Conservation (phyloP, 495 filamentous ascomycete species). For the Daldinia vernicosa region DNA sequence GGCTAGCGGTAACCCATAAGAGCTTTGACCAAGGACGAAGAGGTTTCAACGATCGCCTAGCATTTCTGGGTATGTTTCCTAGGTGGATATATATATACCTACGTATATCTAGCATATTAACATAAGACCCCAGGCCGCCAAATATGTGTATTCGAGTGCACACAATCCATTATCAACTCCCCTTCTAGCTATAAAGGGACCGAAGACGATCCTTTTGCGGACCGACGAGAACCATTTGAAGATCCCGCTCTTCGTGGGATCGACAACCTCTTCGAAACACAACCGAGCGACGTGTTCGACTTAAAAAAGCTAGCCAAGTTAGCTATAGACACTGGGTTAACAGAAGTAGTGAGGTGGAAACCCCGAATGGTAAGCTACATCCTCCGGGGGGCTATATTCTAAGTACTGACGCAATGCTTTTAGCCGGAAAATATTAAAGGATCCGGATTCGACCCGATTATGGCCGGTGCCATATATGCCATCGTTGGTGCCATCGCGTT, state of each 20-base stretch:
- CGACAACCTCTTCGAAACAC: conserved; percentile 67
- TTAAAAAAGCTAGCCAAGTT: conserved; percentile 70
- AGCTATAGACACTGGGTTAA: conserved; percentile 73
- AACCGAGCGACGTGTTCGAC: conserved; percentile 64
- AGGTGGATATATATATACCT: not conserved
- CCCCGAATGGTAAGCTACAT: conserved; percentile 72
- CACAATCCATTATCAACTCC: conserved; percentile 69
- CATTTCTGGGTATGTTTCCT: conserved; percentile 77
- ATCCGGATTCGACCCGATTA: conserved; percentile 77
- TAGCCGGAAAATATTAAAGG: conserved; percentile 74
- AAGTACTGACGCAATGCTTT: conserved; percentile 27
- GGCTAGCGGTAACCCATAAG: conserved; percentile 97
- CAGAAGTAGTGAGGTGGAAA: conserved; percentile 83
- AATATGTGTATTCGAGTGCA: conserved; percentile 81
- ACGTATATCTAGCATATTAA: not conserved
- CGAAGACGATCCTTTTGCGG: conserved; percentile 49
- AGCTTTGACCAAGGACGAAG: conserved; percentile 95
- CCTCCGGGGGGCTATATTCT: not conserved
- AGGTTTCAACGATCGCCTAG: conserved; percentile 92
- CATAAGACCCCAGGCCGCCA: conserved; percentile 65
- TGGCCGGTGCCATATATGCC: conserved; percentile 80
- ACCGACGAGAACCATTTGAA: conserved; percentile 70
- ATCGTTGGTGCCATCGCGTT: conserved; percentile 88
- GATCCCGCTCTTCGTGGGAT: conserved; percentile 78
- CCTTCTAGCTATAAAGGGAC: conserved; percentile 42